Percentiles rank a stretch among this genome's conserved stretches.
Evolutionary conservation across 2,329 filamentous ascomycete genomes (phyloP).

Genomic region (Hypoxylon sp.): DNA sequence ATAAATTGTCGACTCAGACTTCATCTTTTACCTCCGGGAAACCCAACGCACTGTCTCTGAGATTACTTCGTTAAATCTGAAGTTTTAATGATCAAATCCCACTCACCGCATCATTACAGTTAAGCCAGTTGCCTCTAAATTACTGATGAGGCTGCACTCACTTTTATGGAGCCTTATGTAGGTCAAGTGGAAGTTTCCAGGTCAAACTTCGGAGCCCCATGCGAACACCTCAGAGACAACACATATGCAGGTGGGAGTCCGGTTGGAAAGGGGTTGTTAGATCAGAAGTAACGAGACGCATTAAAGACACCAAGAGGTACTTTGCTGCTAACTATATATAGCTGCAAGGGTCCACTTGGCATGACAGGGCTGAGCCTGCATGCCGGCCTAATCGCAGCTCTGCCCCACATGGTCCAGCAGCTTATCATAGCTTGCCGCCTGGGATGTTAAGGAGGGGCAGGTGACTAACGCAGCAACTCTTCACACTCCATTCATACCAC

Average conservation of each 20-base stretch:
- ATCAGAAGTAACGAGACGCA: background rate
- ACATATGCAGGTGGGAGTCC: constrained; percentile 4
- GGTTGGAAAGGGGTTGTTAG: background rate
- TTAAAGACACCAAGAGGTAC: background rate
- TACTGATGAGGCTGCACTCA: background rate
- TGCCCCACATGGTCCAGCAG: constrained; percentile 26
- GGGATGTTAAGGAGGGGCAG: constrained; percentile 30
- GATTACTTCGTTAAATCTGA: too few species aligned
- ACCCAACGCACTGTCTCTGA: too few species aligned
- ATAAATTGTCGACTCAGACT: background rate
- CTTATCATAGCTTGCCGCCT: constrained; percentile 36
- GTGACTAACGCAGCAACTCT: constrained; percentile 37
- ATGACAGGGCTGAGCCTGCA: constrained; percentile 31
- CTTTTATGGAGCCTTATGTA: background rate
- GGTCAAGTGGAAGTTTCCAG: constrained; percentile 8
- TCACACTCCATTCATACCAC: constrained; percentile 3
- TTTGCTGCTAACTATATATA: constrained; percentile 4
- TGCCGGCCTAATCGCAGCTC: constrained; percentile 30
- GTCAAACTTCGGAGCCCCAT: background rate
- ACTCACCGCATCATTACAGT: background rate
- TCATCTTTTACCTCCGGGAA: too few species aligned
- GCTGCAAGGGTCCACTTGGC: background rate
- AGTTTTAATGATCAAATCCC: background rate
- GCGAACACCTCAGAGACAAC: constrained; percentile 8
- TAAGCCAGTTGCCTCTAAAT: background rate